Evolutionary conservation across 768 basidiomycete species (phyloP).

Genomic region (Podaxis sp.): DNA sequence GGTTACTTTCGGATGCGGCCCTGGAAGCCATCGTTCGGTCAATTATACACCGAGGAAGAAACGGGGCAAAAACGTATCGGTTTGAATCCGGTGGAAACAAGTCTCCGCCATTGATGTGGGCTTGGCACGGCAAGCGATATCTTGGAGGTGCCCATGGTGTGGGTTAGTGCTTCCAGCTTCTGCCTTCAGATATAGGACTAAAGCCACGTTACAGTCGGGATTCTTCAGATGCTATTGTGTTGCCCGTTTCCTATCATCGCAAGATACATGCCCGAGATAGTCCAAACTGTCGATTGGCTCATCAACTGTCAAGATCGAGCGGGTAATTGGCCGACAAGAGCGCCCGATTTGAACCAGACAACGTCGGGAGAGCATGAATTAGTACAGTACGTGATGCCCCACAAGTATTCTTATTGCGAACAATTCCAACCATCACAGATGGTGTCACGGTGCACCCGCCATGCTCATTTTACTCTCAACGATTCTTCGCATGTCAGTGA

Average conservation of each 20-base stretch:
- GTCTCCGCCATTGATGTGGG: conserved; percentile 50
- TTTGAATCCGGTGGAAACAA: conserved; percentile 25
- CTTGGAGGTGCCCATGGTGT: conserved; percentile 62
- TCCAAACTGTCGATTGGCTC: conserved; percentile 49
- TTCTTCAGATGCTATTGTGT: conserved; percentile 48
- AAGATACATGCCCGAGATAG: conserved; percentile 39
- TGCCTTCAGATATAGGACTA: background rate
- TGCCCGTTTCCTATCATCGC: conserved; percentile 37
- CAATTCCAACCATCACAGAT: conserved; percentile 31
- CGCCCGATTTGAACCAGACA: conserved; percentile 20
- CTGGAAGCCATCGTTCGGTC: conserved; percentile 40
- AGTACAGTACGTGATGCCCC: conserved; percentile 42
- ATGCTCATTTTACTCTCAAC: conserved; percentile 48
- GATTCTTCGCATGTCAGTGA: conserved; percentile 31
- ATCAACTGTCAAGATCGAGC: conserved; percentile 40
- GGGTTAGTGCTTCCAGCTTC: conserved; percentile 32
- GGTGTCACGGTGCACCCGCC: conserved; percentile 62
- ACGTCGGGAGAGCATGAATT: conserved; percentile 33
- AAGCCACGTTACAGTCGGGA: conserved; percentile 40
- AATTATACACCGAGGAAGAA: conserved; percentile 44
- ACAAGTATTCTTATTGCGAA: background rate
- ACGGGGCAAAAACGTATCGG: conserved; percentile 36
- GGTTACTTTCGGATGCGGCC: conserved; percentile 34
- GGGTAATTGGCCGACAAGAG: conserved; percentile 56
- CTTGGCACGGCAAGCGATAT: conserved; percentile 57